Conservation (phyloP, 2,329 filamentous ascomycete species). For the Leptographium radiaticola region DNA sequence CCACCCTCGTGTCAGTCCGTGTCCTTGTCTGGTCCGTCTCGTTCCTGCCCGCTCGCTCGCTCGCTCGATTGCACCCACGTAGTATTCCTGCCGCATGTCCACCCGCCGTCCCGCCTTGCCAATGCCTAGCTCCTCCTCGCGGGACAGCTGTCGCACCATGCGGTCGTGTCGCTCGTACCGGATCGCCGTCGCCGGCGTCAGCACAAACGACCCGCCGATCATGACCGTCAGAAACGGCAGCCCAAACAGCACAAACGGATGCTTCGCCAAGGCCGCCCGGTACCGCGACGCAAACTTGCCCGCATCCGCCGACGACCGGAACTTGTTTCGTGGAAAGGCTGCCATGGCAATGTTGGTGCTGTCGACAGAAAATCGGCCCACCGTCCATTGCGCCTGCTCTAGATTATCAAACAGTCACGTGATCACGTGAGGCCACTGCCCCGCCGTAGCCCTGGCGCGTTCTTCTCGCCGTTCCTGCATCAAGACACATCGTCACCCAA, state of each 20-base stretch:
- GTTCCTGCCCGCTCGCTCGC: background rate
- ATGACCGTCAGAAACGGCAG: constrained; percentile 86
- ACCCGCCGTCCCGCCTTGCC: constrained; percentile 58
- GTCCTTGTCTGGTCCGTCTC: background rate
- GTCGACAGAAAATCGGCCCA: no score
- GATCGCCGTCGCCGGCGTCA: constrained; percentile 86
- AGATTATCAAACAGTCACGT: background rate
- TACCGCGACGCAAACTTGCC: constrained; percentile 64
- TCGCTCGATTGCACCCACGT: constrained; percentile 38
- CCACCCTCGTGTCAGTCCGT: background rate
- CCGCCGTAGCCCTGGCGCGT: background rate
- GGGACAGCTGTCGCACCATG: constrained; percentile 71
- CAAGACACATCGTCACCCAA: background rate
- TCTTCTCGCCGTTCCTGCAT: background rate
- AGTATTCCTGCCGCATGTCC: constrained; percentile 77
- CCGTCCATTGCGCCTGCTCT: no score
- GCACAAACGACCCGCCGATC: constrained; percentile 80
- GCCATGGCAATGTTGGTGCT: constrained; percentile 29
- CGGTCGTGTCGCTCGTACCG: constrained; percentile 89
- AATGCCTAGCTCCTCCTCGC: constrained; percentile 77
- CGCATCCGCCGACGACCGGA: constrained; percentile 50
- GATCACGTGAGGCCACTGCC: background rate
- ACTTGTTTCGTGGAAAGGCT: constrained; percentile 57
- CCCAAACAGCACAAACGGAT: constrained; percentile 86
- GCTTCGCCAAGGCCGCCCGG: constrained; percentile 58